Evolutionary conservation across 805 yeast species (phyloP).

Genomic region (Suhomyces xylopsoci): DNA sequence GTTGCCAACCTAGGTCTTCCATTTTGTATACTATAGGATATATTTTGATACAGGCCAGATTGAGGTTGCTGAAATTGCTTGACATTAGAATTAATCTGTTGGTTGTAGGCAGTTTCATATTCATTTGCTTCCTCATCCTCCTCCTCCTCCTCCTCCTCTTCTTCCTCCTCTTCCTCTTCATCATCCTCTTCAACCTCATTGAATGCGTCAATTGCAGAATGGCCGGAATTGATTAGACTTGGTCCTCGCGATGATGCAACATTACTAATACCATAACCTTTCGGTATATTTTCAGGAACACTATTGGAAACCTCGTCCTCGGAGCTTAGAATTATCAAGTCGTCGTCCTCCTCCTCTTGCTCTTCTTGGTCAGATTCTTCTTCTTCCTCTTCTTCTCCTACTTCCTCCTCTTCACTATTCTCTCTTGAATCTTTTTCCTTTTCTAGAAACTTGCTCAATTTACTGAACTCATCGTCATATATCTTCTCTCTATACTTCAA

Average conservation of each 20-base stretch:
- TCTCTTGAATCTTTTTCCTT: neutral
- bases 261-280: neutral
- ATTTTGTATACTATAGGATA: neutral
- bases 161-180: neutral
- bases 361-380: constrained; percentile 2
- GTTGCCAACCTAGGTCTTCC: constrained; percentile 2
- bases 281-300: neutral
- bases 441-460: constrained; percentile 10
- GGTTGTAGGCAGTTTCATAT: neutral
- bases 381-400: neutral
- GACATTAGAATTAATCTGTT: neutral
- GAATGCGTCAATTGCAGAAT: neutral
- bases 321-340: constrained; percentile 1
- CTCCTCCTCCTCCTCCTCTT: neutral
- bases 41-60: neutral
- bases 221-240: neutral
- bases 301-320: constrained; percentile 1
- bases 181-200: neutral
- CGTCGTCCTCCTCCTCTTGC: neutral
- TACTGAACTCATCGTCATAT: constrained; percentile 25
- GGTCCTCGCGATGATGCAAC: neutral
- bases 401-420: neutral
- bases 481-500: constrained; percentile 19
- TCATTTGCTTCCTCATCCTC: neutral
- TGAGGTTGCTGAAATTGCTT: neutral